These are phyloP conservation scores for Colletotrichum tropicicola DNA, from an alignment of 2,329 filamentous ascomycete genomes.

Conservation along the genomic window DNA sequence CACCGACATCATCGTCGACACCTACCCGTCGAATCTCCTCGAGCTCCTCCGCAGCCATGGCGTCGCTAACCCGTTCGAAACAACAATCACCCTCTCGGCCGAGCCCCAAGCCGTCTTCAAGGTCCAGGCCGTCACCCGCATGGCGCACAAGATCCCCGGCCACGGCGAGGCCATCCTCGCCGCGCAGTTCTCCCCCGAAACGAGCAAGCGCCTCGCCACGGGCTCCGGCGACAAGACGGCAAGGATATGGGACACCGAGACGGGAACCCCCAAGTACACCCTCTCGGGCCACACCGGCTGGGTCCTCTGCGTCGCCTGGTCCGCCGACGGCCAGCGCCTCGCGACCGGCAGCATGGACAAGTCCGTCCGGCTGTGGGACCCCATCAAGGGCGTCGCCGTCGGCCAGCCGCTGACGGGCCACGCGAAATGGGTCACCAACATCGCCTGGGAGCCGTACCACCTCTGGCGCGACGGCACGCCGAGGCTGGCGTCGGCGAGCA, in stretches of 20 bases:
- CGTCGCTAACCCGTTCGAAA: slow-evolving; percentile 67
- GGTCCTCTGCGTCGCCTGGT: slow-evolving; percentile 90
- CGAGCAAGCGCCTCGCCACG: slow-evolving; percentile 81
- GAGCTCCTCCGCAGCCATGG: slow-evolving; percentile 64
- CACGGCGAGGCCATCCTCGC: slow-evolving; percentile 92
- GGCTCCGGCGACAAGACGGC: slow-evolving; percentile 93
- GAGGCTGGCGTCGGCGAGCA: slow-evolving; percentile 85
- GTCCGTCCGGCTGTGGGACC: slow-evolving; percentile 88
- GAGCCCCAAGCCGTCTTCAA: slow-evolving; percentile 92
- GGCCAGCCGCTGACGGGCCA: slow-evolving; percentile 82
- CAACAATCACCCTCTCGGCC: slow-evolving; percentile 63
- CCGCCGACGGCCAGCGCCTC: slow-evolving; percentile 81
- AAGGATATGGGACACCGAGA: slow-evolving; percentile 94
- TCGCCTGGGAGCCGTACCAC: slow-evolving; percentile 92
- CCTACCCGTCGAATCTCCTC: slow-evolving; percentile 64
- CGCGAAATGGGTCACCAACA: slow-evolving; percentile 84
- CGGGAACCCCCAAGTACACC: slow-evolving; percentile 86
- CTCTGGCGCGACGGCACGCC: slow-evolving; percentile 78
- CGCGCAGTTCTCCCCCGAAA: slow-evolving; percentile 84
- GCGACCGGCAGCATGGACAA: slow-evolving; percentile 96
- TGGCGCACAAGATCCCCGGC: slow-evolving; percentile 87
- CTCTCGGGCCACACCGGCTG: slow-evolving; percentile 88
- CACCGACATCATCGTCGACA: slow-evolving; percentile 61
- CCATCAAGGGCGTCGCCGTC: slow-evolving; percentile 78
- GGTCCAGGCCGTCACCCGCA: slow-evolving; percentile 90